Base-by-base conservation (phyloP, 169 alveolate genomes). In the Plasmodium gaboni region DNA sequence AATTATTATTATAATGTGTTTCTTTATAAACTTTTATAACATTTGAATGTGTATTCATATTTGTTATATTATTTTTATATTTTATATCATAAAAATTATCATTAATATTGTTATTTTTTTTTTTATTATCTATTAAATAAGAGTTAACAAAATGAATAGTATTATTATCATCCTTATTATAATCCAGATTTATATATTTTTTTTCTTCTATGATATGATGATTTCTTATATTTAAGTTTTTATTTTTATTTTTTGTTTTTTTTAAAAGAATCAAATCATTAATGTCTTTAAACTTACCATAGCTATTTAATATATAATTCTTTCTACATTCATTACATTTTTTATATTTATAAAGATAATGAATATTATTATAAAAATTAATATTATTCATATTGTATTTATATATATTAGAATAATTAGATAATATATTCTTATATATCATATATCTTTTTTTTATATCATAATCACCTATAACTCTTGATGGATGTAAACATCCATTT, bases 401-500 rank as follows among this genome's bases (percentile, higher is more conserved):
- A 48, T 83, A 83, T 24, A 83, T 50, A 83, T 83, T 83, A 6
- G 91, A 38, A 69, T 38, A 15, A 63, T 38, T 83, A 15, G 91
- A 69, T 26, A 83, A 32, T 28, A 69, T 59, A 63, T 42, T 15
- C 0, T 13, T 12, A 22, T 53, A 13, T 22, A 15, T 17, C 6
- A 2, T 50, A 63, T 59, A 68, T 48, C 70, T 83, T 38, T 63
- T 70, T 48, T 83, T 83, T 26, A 83, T 24, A 48, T 83, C 91
- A 57, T 83, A 69, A 63, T 83, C 91, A 12, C 91, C 91, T 28
- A 83, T 83, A 38, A 83, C 91, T 19, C 91, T 68, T 10, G 74
- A 83, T 1, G 91, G 91, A 19, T 83, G 91, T 68, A 83, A 61
- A 28, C 91, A 69, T 2, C 74, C 85, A 69, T 83, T 71, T 15